Evolutionary conservation across 305 asterid genomes (phyloP).

Genomic region (Fraxinus xanthoxyloides): DNA sequence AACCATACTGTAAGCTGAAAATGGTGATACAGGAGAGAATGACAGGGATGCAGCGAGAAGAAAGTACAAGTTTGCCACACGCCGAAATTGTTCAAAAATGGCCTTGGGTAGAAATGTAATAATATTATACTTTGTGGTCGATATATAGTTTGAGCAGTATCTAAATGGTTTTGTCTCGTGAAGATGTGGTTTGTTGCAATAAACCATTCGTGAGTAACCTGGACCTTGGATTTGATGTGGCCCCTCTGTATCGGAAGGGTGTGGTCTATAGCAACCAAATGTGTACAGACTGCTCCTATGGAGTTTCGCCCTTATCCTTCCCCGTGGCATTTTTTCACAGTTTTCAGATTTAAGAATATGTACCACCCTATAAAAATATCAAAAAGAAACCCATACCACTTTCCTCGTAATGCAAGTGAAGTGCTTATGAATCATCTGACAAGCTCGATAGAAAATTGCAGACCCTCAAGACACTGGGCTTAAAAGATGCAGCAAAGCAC

Average conservation of each 20-base stretch:
- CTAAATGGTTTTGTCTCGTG: slow-evolving; percentile 48
- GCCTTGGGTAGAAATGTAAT: slow-evolving; percentile 64
- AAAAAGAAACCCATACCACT: slow-evolving; percentile 33
- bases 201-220: slow-evolving; percentile 53
- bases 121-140: slow-evolving; percentile 65
- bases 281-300: slow-evolving; percentile 56
- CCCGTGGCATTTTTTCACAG: slow-evolving; percentile 43
- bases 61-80: slow-evolving; percentile 69
- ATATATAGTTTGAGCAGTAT: slow-evolving; percentile 53
- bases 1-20: slow-evolving; percentile 54
- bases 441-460: slow-evolving; percentile 30
- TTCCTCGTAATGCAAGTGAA: slow-evolving; percentile 44
- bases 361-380: slow-evolving; percentile 11
- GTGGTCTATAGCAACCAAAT: slow-evolving; percentile 47
- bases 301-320: slow-evolving; percentile 54
- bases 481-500: slow-evolving; percentile 25
- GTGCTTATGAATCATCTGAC: slow-evolving; percentile 26
- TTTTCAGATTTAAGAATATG: slow-evolving; percentile 23
- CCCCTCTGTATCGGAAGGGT: slow-evolving; percentile 29
- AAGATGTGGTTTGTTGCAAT: slow-evolving; percentile 52
- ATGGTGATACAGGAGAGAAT: slow-evolving; percentile 55
- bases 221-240: slow-evolving; percentile 41
- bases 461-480: slow-evolving; percentile 4
- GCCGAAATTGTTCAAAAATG: slow-evolving; percentile 60
- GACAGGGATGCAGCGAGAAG: slow-evolving; percentile 63